Evolutionary conservation across 768 basidiomycete species (phyloP).

Genomic region (Multifurca ochricompacta): DNA sequence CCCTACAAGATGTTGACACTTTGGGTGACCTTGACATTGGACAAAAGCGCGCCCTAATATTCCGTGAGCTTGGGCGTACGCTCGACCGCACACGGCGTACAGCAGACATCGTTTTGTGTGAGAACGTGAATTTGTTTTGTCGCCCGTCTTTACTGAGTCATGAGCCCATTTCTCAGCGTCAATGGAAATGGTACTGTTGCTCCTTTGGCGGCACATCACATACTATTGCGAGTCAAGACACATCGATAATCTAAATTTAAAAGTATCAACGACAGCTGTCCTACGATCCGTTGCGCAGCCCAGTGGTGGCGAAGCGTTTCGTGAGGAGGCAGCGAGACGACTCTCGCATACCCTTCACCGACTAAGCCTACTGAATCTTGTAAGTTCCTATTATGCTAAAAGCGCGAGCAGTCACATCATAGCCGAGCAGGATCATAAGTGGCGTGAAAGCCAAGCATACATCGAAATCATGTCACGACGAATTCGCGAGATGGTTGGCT

Average conservation of each 20-base stretch:
- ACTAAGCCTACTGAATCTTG: conserved; percentile 45
- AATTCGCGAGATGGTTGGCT: conserved; percentile 54
- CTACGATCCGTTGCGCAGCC: conserved; percentile 48
- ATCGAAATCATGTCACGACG: conserved; percentile 70
- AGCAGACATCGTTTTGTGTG: conserved; percentile 51
- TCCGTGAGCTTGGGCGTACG: conserved; percentile 49
- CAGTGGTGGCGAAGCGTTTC: conserved; percentile 52
- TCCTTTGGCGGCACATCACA: conserved; percentile 73
- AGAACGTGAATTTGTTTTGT: conserved; percentile 21
- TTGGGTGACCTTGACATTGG: conserved; percentile 58
- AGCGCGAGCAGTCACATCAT: conserved; percentile 19
- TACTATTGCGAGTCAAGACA: conserved; percentile 47
- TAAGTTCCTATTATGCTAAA: conserved; percentile 26
- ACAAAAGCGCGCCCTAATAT: conserved; percentile 62
- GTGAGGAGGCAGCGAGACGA: conserved; percentile 45
- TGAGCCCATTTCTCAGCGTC: conserved; percentile 37
- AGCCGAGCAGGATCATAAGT: conserved; percentile 37
- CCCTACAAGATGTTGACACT: conserved; percentile 45
- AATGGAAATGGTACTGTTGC: conserved; percentile 69
- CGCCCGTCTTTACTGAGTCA: background rate
- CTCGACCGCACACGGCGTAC: conserved; percentile 34
- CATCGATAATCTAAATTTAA: conserved; percentile 33
- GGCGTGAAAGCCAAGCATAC: conserved; percentile 60
- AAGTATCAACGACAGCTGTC: conserved; percentile 36
- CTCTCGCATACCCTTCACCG: conserved; percentile 49